phyloP scores from a whole-genome alignment of 2,329 filamentous ascomycete species.

The Apiospora rasikravindrae region DNA sequence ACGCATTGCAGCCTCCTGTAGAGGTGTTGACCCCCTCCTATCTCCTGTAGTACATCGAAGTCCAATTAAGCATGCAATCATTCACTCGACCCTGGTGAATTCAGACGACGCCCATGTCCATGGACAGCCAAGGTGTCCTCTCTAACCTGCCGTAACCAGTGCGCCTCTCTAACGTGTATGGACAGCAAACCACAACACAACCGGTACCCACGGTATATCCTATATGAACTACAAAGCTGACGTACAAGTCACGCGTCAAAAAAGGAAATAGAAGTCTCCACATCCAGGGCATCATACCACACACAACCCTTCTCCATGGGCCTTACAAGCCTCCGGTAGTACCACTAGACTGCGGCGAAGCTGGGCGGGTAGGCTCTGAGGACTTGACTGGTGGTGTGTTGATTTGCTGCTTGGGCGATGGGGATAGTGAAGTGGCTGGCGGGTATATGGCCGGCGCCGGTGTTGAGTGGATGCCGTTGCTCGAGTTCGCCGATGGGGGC shows the following conservation, averaged over 20 bases:
- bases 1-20: not conserved
- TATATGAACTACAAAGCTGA: conserved; percentile 14
- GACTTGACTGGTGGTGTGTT: conserved; percentile 66
- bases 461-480: conserved; percentile 35
- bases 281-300: not conserved
- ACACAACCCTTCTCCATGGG: not conserved
- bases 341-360: conserved; percentile 32
- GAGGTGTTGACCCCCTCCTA: not conserved
- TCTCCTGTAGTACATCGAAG: not conserved
- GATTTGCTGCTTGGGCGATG: conserved; percentile 61
- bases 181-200: not conserved
- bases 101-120: not conserved
- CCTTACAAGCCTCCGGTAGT: conserved; percentile 21
- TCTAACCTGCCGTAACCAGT: conserved; percentile 5
- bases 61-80: not conserved
- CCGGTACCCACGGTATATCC: conserved; percentile 1
- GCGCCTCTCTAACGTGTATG: not conserved
- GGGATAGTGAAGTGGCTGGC: conserved; percentile 61
- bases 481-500: conserved; percentile 32
- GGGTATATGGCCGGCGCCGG: conserved; percentile 56
- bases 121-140: not conserved
- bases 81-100: not conserved
- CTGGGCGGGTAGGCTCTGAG: conserved; percentile 38
- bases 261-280: not conserved
- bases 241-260: not conserved